phyloP scores from a whole-genome alignment of 192 early-diverging fungal genomes.

The Podila horticola region DNA sequence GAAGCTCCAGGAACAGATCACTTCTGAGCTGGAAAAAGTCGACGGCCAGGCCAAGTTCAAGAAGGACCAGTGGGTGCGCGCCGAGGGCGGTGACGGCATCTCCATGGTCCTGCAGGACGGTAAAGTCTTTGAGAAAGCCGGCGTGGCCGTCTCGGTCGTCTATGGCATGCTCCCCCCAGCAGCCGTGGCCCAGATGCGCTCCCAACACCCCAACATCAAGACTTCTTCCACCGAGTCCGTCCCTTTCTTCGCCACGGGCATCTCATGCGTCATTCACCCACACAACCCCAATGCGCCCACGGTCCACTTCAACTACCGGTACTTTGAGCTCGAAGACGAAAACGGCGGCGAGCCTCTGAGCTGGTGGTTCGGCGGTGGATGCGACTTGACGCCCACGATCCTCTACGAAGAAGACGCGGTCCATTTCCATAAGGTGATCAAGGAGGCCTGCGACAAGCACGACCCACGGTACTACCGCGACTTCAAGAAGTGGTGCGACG shows the following conservation, averaged over 20 bases:
- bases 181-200: slow-evolving; percentile 89
- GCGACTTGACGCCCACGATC: slow-evolving; percentile 93
- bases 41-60: slow-evolving; percentile 70
- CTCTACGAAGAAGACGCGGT: slow-evolving; percentile 90
- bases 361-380: slow-evolving; percentile 98
- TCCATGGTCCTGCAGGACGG: slow-evolving; percentile 95
- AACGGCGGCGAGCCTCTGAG: slow-evolving; percentile 71
- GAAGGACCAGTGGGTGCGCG: slow-evolving; percentile 86
- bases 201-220: slow-evolving; percentile 73
- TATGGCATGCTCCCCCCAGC: slow-evolving; percentile 81
- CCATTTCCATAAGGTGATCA: slow-evolving; percentile 94
- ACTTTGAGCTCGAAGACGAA: slow-evolving; percentile 87
- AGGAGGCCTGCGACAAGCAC: slow-evolving; percentile 90
- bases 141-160: slow-evolving; percentile 92
- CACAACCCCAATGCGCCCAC: slow-evolving; percentile 96
- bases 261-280: slow-evolving; percentile 94
- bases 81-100: slow-evolving; percentile 92
- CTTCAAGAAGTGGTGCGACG: slow-evolving; percentile 98
- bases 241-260: slow-evolving; percentile 90
- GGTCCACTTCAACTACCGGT: slow-evolving; percentile 96
- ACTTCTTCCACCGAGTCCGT: slow-evolving; percentile 62
- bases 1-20: slow-evolving; percentile 82
- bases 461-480: slow-evolving; percentile 84
- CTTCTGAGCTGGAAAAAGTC: slow-evolving; percentile 71
- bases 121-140: slow-evolving; percentile 97